These are phyloP conservation scores for Ophiostoma sp. DNA, from an alignment of 2,329 filamentous ascomycete species.

Conservation along the genomic window DNA sequence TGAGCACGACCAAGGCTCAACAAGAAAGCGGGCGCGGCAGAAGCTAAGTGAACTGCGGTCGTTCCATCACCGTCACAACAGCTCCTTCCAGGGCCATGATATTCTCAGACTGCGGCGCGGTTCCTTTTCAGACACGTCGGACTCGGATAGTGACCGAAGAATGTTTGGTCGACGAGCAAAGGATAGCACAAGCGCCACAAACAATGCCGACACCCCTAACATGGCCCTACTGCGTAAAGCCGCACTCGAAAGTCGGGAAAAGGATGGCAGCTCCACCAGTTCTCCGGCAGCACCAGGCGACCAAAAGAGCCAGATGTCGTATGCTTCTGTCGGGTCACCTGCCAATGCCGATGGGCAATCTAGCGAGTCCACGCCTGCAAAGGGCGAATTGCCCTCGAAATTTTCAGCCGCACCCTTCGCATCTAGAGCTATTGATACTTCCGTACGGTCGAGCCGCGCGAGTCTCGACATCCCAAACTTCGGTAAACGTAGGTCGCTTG, in stretches of 20 bases:
- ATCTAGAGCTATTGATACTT: not conserved
- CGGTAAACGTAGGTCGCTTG: constrained; percentile 38
- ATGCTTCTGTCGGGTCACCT: not conserved
- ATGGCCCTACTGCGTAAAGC: not conserved
- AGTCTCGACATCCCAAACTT: constrained; percentile 46
- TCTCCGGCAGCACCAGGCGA: not conserved
- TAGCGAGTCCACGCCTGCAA: not conserved
- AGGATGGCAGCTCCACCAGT: not conserved
- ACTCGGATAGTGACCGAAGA: constrained; percentile 52
- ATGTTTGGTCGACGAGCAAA: constrained; percentile 24
- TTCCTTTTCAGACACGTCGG: constrained; percentile 57
- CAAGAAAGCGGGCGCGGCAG: constrained; percentile 54
- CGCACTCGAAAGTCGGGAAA: not conserved
- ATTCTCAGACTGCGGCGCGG: constrained; percentile 48
- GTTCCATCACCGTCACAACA: constrained; percentile 50
- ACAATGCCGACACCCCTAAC: not conserved
- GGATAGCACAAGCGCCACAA: not conserved
- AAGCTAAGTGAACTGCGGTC: constrained; percentile 54
- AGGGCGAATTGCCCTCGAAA: not conserved
- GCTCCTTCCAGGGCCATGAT: constrained; percentile 42
- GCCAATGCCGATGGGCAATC: not conserved
- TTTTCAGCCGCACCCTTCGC: not conserved
- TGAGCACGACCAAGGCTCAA: constrained; percentile 42
- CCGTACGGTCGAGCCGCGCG: constrained; percentile 32
- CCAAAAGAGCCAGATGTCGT: not conserved